Conservation (phyloP, 108 stramenopile species). For the Nannochloropsis salina region DNA sequence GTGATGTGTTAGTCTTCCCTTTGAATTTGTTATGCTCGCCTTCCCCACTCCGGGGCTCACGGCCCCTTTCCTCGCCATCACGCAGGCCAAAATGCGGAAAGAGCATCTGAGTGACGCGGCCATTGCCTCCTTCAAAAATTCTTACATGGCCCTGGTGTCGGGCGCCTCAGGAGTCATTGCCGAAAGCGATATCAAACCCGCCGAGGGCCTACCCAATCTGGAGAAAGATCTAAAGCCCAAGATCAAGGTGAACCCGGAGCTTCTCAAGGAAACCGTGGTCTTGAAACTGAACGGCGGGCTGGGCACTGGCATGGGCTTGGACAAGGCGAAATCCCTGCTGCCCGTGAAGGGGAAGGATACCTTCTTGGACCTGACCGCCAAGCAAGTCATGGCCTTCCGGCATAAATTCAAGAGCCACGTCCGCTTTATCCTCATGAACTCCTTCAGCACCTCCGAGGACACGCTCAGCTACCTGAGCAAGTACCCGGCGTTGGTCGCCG, state of each 20-base stretch:
- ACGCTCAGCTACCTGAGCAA: conserved; percentile 77
- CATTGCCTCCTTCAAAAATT: conserved; percentile 56
- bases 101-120: conserved; percentile 53
- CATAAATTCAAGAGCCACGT: conserved; percentile 79
- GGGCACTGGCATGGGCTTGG: conserved; percentile 98
- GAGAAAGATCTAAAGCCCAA: conserved; percentile 60
- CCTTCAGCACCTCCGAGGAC: conserved; percentile 91
- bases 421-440: conserved; percentile 99
- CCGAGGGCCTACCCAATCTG: conserved; percentile 73
- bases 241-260: conserved; percentile 60
- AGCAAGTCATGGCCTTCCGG: conserved; percentile 92
- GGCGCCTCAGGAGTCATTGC: conserved; percentile 94
- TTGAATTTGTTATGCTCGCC: too few species aligned
- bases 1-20: too few species aligned
- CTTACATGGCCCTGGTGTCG: conserved; percentile 59
- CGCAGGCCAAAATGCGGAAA: conserved; percentile 53
- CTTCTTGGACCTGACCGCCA: conserved; percentile 97
- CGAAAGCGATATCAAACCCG: conserved; percentile 81
- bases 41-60: too few species aligned
- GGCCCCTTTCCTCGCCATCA: too few species aligned
- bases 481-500: conserved; percentile 71
- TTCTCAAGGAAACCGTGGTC: conserved; percentile 85
- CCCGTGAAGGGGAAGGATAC: conserved; percentile 94
- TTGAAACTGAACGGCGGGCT: conserved; percentile 99
- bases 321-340: conserved; percentile 95